Base-by-base conservation (phyloP, 2,329 filamentous ascomycete species). In the Aspergillus caelatus region DNA sequence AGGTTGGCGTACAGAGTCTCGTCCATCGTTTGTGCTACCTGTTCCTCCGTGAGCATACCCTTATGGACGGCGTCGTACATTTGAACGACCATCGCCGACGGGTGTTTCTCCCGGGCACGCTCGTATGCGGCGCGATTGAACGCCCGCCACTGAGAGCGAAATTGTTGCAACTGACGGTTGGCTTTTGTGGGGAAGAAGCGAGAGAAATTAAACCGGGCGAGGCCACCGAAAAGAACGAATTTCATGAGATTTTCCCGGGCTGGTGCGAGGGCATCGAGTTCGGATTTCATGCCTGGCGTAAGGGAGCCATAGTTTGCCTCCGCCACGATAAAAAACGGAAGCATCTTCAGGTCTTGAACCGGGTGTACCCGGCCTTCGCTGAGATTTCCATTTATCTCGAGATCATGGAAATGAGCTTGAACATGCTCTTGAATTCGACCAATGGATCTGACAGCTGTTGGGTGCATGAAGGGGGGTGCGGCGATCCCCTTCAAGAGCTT, bases 1-100 rank as follows among this genome's bases (percentile, higher is more conserved):
- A 84, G 72, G 62, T 84, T 83, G 2, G 80, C 81, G 62, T 78
- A 84, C 0, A 84, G 74, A 50, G 76, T 75, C 67, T 84, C 82
- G 63, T 84, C 81, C 7, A 83, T 67, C 0, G 82, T 83, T 34
- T 82, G 81, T 0, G 78, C 68, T 1, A 79, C 58, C 48, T 80
- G 62, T 7, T 75, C 70, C 14, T 58, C 60, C 1, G 62, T 69
- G 23, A 79, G 69, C 6, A 58, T 36, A 0, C 75, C 73, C 8
- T 68, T 26, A 0, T 64, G 61, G 8, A 62, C 54, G 2, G 68
- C 64, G 1, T 12, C 48, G 52, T 57, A 65, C 32, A 70, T 45
- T 3, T 55, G 21, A 9, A 63, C 39, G 9, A 70, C 64, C 4
- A 65, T 64, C 3, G 64, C 43, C 8, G 58, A 52, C 6, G 54